Conservation (phyloP, 2,329 filamentous ascomycete species). For the Cryphonectria japonica region DNA sequence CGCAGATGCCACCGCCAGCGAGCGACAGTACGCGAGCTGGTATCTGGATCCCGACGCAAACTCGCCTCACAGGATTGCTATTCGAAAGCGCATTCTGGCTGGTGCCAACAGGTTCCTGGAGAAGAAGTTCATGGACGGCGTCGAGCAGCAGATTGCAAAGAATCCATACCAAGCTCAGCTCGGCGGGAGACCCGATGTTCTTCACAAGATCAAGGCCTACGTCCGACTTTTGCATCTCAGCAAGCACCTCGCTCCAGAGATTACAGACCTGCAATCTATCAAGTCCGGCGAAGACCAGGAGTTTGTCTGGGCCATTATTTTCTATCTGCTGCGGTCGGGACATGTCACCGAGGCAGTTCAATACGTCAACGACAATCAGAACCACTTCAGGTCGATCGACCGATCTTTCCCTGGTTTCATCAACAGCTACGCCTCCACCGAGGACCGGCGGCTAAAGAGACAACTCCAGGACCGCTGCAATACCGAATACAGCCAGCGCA, state of each 20-base stretch:
- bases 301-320: conserved; percentile 92
- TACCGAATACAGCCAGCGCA: conserved; percentile 85
- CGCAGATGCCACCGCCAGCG: conserved; percentile 67
- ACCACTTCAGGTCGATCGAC: conserved; percentile 87
- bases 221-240: conserved; percentile 78
- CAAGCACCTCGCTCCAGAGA: conserved; percentile 84
- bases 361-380: conserved; percentile 80
- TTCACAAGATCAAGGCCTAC: conserved; percentile 91
- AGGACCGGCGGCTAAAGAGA: conserved; percentile 75
- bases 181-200: conserved; percentile 83
- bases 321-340: conserved; percentile 85
- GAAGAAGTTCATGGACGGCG: conserved; percentile 75
- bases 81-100: conserved; percentile 78
- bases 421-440: conserved; percentile 76
- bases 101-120: conserved; percentile 83
- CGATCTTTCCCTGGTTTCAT: conserved; percentile 89
- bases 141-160: conserved; percentile 78
- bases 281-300: conserved; percentile 65
- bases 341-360: conserved; percentile 81
- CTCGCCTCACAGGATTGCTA: conserved; percentile 64
- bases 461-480: conserved; percentile 86
- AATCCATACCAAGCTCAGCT: conserved; percentile 88
- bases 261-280: conserved; percentile 69
- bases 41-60: conserved; percentile 77
- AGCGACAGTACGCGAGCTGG: conserved; percentile 74